Conservation (phyloP, 2,329 filamentous ascomycete genomes). For the Clonostachys chloroleuca region DNA sequence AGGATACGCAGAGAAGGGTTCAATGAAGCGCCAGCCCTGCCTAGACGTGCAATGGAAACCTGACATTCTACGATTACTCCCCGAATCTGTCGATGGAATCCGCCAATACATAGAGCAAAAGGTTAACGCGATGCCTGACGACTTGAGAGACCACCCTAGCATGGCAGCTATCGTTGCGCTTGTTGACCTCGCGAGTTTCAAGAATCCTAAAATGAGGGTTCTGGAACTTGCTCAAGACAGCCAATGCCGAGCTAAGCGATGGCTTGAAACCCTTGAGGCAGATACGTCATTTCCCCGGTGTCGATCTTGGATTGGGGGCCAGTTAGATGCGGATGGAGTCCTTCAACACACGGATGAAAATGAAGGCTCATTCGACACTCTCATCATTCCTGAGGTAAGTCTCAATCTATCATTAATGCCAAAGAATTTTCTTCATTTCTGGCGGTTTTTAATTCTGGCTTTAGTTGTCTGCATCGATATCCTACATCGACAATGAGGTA, state of each 20-base stretch:
- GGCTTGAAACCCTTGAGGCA: not conserved
- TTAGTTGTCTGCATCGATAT: too few relatives aligned
- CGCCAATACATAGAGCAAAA: not conserved
- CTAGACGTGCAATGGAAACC: not conserved
- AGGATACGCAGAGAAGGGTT: too few relatives aligned
- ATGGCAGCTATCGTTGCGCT: not conserved
- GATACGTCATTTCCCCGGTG: slow-evolving; percentile 1
- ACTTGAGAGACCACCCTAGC: not conserved
- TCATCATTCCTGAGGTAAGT: not conserved
- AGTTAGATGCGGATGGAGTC: not conserved
- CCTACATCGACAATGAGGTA: not conserved
- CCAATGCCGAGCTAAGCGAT: not conserved
- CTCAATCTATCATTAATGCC: too few relatives aligned
- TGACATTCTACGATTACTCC: slow-evolving; percentile 7
- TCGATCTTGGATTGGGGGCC: not conserved
- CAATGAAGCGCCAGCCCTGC: not conserved
- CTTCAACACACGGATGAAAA: not conserved
- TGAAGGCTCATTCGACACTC: not conserved
- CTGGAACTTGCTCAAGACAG: slow-evolving; percentile 2
- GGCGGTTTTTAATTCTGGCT: too few relatives aligned
- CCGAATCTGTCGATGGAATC: not conserved
- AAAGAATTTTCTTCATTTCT: too few relatives aligned
- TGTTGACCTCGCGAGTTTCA: slow-evolving; percentile 1
- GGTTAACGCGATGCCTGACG: not conserved
- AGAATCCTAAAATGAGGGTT: slow-evolving; percentile 2